Conservation (phyloP, 768 basidiomycete genomes). For the Piloderma croceum region DNA sequence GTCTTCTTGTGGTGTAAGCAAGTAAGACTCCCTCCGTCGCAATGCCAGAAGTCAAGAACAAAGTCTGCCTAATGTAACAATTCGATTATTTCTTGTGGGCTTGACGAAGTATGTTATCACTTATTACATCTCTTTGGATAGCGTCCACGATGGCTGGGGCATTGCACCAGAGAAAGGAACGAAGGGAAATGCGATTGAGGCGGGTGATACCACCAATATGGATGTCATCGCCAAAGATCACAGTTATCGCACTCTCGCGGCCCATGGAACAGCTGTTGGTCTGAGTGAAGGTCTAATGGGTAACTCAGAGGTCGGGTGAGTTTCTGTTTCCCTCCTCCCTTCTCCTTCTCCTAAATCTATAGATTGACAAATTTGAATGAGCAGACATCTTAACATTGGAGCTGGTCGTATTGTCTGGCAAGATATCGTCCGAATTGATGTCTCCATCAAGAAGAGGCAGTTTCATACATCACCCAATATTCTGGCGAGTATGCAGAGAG, state of each 20-base stretch:
- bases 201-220: constrained; percentile 84
- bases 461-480: constrained; percentile 79
- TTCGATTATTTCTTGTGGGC: constrained; percentile 1
- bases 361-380: not conserved
- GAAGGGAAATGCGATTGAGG: constrained; percentile 86
- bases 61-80: constrained; percentile 84
- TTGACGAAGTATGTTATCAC: not conserved
- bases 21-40: too few relatives aligned
- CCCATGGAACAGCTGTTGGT: constrained; percentile 90
- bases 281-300: constrained; percentile 95
- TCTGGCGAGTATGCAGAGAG: constrained; percentile 65
- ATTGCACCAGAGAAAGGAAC: constrained; percentile 59
- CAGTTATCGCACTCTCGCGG: constrained; percentile 66
- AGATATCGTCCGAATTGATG: constrained; percentile 93
- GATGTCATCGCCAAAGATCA: constrained; percentile 77
- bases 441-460: constrained; percentile 80
- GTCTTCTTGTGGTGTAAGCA: too few relatives aligned
- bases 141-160: constrained; percentile 97
- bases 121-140: constrained; percentile 25
- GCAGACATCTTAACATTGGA: constrained; percentile 91
- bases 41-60: constrained; percentile 67
- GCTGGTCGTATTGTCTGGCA: constrained; percentile 97
- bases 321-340: constrained; percentile 10
- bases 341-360: not conserved
- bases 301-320: constrained; percentile 94